Conservation (phyloP, 192 early-diverging fungal species). For the Rhizophagus clarus region DNA sequence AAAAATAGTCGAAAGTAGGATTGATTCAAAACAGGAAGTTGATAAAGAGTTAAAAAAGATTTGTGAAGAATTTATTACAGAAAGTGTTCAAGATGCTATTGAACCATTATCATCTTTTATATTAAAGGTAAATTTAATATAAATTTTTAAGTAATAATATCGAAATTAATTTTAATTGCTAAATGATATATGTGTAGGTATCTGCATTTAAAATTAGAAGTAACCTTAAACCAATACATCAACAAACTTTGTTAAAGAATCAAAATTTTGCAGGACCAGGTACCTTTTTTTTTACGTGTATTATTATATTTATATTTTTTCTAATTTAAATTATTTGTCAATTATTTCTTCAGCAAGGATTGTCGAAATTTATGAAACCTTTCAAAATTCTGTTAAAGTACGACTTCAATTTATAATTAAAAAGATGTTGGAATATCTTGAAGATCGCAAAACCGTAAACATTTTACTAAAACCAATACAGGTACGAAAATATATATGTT, state of each 20-base stretch:
- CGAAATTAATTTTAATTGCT: too few species aligned
- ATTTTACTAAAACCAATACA: slow-evolving; percentile 72
- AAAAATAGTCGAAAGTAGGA: slow-evolving; percentile 48
- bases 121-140: slow-evolving; percentile 53
- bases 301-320: not conserved
- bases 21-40: slow-evolving; percentile 52
- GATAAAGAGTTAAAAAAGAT: slow-evolving; percentile 68
- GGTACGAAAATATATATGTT: slow-evolving; percentile 40
- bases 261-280: slow-evolving; percentile 55
- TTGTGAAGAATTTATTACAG: slow-evolving; percentile 78
- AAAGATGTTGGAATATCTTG: slow-evolving; percentile 71
- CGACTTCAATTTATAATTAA: slow-evolving; percentile 53
- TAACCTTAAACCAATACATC: slow-evolving; percentile 39
- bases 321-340: not conserved
- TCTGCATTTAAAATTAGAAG: slow-evolving; percentile 55
- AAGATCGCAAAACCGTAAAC: slow-evolving; percentile 75
- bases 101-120: slow-evolving; percentile 70
- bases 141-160: too few species aligned
- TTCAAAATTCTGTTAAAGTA: slow-evolving; percentile 54
- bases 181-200: slow-evolving; percentile 23
- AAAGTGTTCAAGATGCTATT: slow-evolving; percentile 61
- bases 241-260: slow-evolving; percentile 44
- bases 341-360: slow-evolving; percentile 33
- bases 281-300: slow-evolving; percentile 26
- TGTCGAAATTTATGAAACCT: slow-evolving; percentile 45